phyloP scores from a whole-genome alignment of 2,329 filamentous ascomycete species.

The Colletotrichum tropicale region DNA sequence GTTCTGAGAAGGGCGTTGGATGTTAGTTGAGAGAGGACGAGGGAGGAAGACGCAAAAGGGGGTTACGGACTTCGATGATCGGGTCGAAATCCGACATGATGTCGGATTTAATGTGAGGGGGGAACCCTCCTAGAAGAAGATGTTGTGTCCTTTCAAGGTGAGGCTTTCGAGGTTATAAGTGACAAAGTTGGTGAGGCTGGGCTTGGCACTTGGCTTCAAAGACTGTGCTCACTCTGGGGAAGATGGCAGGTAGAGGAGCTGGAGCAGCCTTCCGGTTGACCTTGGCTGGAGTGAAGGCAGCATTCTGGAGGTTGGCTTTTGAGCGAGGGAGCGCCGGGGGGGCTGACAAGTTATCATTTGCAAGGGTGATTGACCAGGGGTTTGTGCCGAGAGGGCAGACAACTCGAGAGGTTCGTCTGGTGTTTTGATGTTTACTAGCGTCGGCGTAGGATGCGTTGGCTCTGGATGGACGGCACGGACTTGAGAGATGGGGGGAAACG shows the following conservation, averaged over 20 bases:
- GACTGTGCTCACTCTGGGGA: neutral
- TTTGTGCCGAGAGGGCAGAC: neutral
- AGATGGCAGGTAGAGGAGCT: neutral
- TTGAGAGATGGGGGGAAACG: neutral
- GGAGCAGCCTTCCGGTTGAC: neutral
- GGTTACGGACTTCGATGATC: neutral
- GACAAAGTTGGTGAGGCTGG: neutral
- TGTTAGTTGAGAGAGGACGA: neutral
- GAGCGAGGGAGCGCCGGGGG: neutral
- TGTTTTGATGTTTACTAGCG: constrained; percentile 11
- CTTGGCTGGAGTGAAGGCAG: neutral
- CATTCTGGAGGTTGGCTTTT: neutral
- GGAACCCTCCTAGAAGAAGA: neutral
- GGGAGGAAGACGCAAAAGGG: neutral
- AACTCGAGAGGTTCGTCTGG: neutral
- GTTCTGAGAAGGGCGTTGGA: neutral
- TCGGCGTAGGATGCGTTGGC: constrained; percentile 16
- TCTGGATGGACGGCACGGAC: constrained; percentile 13
- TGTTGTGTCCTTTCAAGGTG: neutral
- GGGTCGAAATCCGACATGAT: neutral
- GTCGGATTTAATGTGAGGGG: neutral
- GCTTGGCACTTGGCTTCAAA: neutral
- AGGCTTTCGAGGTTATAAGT: neutral
- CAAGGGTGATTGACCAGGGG: neutral
- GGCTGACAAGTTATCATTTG: constrained; percentile 8